phyloP scores from a whole-genome alignment of 2,329 filamentous ascomycete genomes.

The Acarospora socialis region DNA sequence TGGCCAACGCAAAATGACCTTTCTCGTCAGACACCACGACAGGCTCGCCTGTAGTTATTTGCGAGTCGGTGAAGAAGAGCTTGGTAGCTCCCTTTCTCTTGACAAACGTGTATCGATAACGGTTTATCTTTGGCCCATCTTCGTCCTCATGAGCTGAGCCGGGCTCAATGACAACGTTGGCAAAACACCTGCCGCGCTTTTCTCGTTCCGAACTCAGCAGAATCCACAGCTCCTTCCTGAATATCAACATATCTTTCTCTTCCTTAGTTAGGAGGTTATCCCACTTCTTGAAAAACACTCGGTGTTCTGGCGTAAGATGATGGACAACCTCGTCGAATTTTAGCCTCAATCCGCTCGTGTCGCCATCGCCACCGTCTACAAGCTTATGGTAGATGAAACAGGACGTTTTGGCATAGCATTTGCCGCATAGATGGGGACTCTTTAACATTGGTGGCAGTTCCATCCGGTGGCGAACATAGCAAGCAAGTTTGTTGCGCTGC shows the following conservation, averaged over 20 bases:
- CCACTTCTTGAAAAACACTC: constrained; percentile 87
- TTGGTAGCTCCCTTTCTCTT: constrained; percentile 47
- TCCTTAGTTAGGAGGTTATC: constrained; percentile 86
- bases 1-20: constrained; percentile 86
- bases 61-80: constrained; percentile 84
- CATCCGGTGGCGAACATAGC: constrained; percentile 67
- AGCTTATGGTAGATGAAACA: constrained; percentile 94
- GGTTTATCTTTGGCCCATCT: constrained; percentile 70
- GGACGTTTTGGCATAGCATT: constrained; percentile 77
- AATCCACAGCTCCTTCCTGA: constrained; percentile 85
- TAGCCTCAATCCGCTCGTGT: constrained; percentile 64
- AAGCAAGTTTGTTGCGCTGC: constrained; percentile 79
- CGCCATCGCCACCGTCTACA: constrained; percentile 66
- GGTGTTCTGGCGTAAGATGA: constrained; percentile 60
- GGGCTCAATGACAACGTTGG: constrained; percentile 70
- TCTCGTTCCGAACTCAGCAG: constrained; percentile 85
- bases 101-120: constrained; percentile 72
- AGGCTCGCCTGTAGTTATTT: constrained; percentile 74
- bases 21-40: constrained; percentile 93
- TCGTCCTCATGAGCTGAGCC: constrained; percentile 57
- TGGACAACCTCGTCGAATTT: constrained; percentile 70
- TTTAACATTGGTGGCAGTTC: constrained; percentile 77
- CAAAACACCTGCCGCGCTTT: constrained; percentile 76
- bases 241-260: constrained; percentile 77
- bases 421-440: constrained; percentile 65